Conservation (phyloP, 441 rosid genomes). For the Sinapis alba region DNA sequence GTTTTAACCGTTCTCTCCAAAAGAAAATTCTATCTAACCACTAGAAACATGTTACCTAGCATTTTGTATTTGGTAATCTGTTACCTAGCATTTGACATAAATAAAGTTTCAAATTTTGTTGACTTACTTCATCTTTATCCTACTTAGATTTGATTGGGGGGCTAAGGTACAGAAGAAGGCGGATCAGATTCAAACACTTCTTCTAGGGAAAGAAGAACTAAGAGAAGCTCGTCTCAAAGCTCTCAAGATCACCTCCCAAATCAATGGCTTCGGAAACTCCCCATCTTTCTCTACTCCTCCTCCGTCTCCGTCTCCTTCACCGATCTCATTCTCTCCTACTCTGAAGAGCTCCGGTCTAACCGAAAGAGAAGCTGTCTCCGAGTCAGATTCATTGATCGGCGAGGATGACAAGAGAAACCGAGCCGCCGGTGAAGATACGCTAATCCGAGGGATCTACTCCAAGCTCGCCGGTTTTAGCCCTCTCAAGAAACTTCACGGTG, state of each 20-base stretch:
- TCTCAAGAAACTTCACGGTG: slow-evolving; percentile 5
- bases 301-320: neutral
- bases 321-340: neutral
- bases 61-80: neutral
- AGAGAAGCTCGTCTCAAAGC: slow-evolving; percentile 28
- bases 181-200: slow-evolving; percentile 8
- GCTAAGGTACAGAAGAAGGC: slow-evolving; percentile 22
- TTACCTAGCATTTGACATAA: neutral
- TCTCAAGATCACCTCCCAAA: slow-evolving; percentile 18
- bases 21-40: neutral
- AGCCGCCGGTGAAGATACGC: slow-evolving; percentile 3
- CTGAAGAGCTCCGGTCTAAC: neutral
- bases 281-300: neutral
- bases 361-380: neutral
- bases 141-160: slow-evolving; percentile 17
- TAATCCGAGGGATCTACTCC: slow-evolving; percentile 13
- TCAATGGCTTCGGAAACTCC: slow-evolving; percentile 28
- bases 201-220: slow-evolving; percentile 14
- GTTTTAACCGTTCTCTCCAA: neutral
- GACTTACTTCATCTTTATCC: neutral
- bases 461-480: slow-evolving; percentile 11
- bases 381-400: slow-evolving; percentile 3
- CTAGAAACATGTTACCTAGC: neutral
- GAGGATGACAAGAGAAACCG: neutral
- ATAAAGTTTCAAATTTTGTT: neutral